These are phyloP conservation scores for Pleomassaria siparia DNA, from an alignment of 2,329 filamentous ascomycete genomes.

Conservation along the genomic window DNA sequence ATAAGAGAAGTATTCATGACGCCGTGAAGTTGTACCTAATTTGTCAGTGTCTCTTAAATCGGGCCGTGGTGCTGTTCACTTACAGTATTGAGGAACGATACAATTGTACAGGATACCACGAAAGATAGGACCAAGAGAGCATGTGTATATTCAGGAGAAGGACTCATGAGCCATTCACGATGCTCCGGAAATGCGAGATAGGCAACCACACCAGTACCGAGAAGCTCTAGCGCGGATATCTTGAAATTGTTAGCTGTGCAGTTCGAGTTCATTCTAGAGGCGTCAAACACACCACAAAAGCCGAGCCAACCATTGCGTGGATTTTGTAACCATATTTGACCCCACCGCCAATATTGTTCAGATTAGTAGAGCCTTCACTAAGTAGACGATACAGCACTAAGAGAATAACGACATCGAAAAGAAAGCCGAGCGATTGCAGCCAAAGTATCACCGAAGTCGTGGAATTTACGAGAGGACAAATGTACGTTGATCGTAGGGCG, in stretches of 20 bases:
- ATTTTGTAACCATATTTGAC: constrained; percentile 31
- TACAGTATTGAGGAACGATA: constrained; percentile 40
- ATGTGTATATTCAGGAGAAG: constrained; percentile 35
- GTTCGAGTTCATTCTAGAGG: background rate
- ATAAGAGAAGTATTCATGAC: constrained; percentile 38
- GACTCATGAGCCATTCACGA: constrained; percentile 37
- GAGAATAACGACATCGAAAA: constrained; percentile 30
- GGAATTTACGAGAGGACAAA: constrained; percentile 31
- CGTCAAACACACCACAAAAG: constrained; percentile 25
- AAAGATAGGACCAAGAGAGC: constrained; percentile 39
- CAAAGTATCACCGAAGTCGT: constrained; percentile 27
- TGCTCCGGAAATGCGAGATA: constrained; percentile 37
- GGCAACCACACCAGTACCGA: constrained; percentile 29
- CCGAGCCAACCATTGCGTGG: constrained; percentile 29
- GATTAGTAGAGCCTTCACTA: constrained; percentile 26
- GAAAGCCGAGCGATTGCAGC: constrained; percentile 32
- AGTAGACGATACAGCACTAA: constrained; percentile 29
- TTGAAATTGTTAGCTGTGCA: constrained; percentile 20
- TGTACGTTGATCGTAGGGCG: constrained; percentile 33
- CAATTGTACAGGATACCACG: constrained; percentile 42
- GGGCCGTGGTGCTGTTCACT: constrained; percentile 8
- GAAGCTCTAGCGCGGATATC: constrained; percentile 33
- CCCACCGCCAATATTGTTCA: constrained; percentile 22
- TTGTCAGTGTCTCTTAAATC: constrained; percentile 4
- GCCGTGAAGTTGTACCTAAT: constrained; percentile 36